Base-by-base conservation (phyloP, 2,329 filamentous ascomycete species). In the Colletotrichum tropicale region DNA sequence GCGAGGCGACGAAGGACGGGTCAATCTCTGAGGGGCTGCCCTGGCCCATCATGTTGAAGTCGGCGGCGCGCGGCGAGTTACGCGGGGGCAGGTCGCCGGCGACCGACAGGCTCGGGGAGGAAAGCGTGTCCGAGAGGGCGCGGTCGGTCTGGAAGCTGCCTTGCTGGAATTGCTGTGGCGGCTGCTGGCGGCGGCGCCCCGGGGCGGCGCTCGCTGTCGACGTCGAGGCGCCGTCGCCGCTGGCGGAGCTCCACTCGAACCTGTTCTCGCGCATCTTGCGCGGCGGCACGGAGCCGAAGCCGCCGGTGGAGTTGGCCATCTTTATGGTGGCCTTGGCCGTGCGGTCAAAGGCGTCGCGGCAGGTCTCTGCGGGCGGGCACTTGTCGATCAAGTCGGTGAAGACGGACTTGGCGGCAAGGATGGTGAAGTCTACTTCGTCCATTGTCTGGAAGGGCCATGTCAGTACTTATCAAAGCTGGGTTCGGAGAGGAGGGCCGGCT, bases 351-450 rank as follows among this genome's bases (percentile, higher is more conserved):
- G 97, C 96, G 83, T 98, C 96, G 16, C 96, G 93, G 83, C 96
- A 98, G 13, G 96, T 95, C 87, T 98, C 96, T 36, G 96, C 96
- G 0, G 96, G 96, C 0, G 96, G 96, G 79, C 97, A 98, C 83
- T 98, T 98, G 79, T 98, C 95, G 78, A 98, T 96, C 77, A 98
- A 89, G 81, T 98, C 97, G 7, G 93, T 94, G 58, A 98, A 93
- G 10, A 98, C 96, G 3, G 96, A 98, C 65, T 95, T 98, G 26
- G 96, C 96, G 10, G 96, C 95, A 65, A 98, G 89, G 10, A 98
- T 95, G 1, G 96, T 98, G 80, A 98, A 98, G 83, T 98, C 96
- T n/a, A 98, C 96, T 83, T 98, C 96, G 81, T 98, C 96, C 86
- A 98, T 94, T 9, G 94, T 95, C 91, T 93, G 73, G 86, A 79